Evolutionary conservation across 2,329 filamentous ascomycete genomes (phyloP), one percentile per base, ranked within the genome.

Genomic region (Trichoderma brevicompactum): DNA sequence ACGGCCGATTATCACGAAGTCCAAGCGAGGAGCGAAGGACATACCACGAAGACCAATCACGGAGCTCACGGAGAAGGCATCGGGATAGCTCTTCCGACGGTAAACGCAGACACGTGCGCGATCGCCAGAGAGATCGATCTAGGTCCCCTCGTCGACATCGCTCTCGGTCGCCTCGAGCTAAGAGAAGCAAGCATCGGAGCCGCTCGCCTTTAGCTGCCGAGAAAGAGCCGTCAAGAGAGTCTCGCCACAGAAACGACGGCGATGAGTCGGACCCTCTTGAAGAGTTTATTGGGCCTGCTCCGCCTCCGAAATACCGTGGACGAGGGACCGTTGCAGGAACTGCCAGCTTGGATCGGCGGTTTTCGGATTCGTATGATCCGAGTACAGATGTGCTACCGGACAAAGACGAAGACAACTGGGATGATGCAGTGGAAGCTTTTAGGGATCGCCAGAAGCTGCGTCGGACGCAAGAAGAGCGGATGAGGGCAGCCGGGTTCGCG

Each of bases 371-470:
- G 56, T 90, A 89, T 70, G 82, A 87, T 66, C 83, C 85, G 0
- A 82, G 77, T 7, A 74, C 79, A n/a, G 86, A 91, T 70, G 76
- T 89, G 7, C 17, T 55, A 13, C 60, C 46, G 5, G 65, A 53
- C 3, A 34, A 53, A 3, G 78, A 82, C 44, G 82, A 83, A 67
- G 78, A 79, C 8, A 87, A 92, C 66, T 97, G 92, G 93, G 90
- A 92, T 50, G 86, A 92, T 70, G 88, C 91, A 0, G 81, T 95
- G 1, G 92, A 96, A 76, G 88, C 89, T 5, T 82, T 92, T 64
- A 85, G 90, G 44, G 92, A 96, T 74, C 87, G 92, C n/a, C 86
- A 92, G 69, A 89, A 88, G 69, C 93, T 91, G 87, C 88, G 87
- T 72, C 83, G 88, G 68, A 87, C 89, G 70, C 92, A 92, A 36